Evolutionary conservation across 176 grass and related monocot species (phyloP).

Genomic region (Rhynchospora breviuscula): DNA sequence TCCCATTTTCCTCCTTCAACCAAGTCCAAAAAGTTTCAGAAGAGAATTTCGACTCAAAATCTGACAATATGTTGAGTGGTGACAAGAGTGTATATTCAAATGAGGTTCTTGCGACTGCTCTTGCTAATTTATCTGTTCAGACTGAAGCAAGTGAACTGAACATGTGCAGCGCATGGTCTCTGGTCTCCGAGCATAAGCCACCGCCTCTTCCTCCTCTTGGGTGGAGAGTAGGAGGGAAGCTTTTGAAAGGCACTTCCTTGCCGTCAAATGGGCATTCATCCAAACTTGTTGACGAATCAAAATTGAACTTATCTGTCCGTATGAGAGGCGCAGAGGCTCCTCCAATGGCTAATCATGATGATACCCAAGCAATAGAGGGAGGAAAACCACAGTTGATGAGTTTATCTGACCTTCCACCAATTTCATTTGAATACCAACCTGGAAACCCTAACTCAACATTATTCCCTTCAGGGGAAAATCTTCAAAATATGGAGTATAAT

Average conservation of each 20-base stretch:
- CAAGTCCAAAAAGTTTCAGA: background rate
- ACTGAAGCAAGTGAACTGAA: background rate
- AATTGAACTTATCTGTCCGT: background rate
- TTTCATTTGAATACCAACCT: background rate
- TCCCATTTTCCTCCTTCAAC: background rate
- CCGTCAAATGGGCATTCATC: background rate
- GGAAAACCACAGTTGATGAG: conserved; percentile 7
- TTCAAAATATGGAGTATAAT: conserved; percentile 17
- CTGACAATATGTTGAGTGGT: background rate
- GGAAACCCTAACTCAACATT: background rate
- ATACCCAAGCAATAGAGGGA: conserved; percentile 5
- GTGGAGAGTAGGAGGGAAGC: conserved; percentile 72
- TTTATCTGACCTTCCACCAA: conserved; percentile 15
- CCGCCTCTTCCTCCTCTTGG: conserved; percentile 90
- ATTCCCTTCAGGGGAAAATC: conserved; percentile 15
- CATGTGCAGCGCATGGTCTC: conserved; percentile 7
- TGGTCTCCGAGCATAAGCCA: conserved; percentile 32
- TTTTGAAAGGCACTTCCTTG: conserved; percentile 23
- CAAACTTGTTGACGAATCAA: background rate
- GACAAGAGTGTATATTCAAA: background rate
- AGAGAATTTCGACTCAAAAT: background rate
- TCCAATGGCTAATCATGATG: background rate
- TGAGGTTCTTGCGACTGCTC: background rate
- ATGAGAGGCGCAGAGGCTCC: background rate
- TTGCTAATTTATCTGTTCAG: background rate